Base-by-base conservation (phyloP, 169 alveolate genomes). In the Neospora caninum region DNA sequence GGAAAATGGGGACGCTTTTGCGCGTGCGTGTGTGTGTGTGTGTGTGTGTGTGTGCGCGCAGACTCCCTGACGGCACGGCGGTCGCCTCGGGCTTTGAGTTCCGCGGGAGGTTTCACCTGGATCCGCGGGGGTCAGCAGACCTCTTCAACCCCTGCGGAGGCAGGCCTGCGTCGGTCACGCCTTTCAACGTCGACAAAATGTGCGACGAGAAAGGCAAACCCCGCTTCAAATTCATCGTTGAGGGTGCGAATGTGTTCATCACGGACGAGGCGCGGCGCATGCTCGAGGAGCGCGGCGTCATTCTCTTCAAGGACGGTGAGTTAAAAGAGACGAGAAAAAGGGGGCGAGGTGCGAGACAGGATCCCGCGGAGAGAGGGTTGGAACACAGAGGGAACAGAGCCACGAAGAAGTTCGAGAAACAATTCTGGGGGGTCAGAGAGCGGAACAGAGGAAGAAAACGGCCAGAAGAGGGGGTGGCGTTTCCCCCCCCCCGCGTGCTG, bases 121-220 rank as follows among this genome's bases (percentile, higher is more conserved):
- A 95, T 27, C 94, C 95, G 42, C 94, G 94, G 83, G 96, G 96
- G 38, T 9, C 94, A 22, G 97, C 97, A 38, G 98, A 97, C 84
- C 93, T 98, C 88, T 97, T 98, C 92, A 97, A 96, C 80, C 99
- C 99, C 9, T 97, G 98, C 93, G 99, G 98, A n/a, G 99, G 99
- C 39, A 93, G 99, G 53, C 99, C 98, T 34, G 96, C 97, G 43
- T 94, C 98, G 18, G 96, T 97, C 45, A 97, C 97, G 41, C 96
- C 97, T 83, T n/a, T 80, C 0, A 97, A 97, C 84, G 98, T 97
- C 0, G 88, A 97, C 93, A 80, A 86, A 80, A 86, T 97, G 92
- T 95, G 96, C 67, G 95, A 96, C 91, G 82, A 70, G 67, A 93
- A 93, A 36, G 84, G 70, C 39, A 36, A 64, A 36, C 88, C 67